Evolutionary conservation across 2,329 filamentous ascomycete genomes (phyloP).

Genomic region (Simplicillium aogashimaense): DNA sequence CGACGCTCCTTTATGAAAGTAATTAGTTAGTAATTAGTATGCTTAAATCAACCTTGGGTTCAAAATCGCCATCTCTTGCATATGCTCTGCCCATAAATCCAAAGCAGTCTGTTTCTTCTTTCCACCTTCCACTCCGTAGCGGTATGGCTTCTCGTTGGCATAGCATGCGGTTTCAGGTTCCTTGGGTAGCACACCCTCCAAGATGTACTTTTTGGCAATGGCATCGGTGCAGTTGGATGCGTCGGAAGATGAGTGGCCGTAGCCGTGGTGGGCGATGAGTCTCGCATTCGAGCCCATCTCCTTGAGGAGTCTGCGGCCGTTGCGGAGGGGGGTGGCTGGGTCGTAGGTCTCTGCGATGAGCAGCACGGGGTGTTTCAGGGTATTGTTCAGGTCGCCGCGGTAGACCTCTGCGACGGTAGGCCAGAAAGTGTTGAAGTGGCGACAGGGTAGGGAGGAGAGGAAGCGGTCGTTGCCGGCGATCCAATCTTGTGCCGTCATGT

Average conservation of each 20-base stretch:
- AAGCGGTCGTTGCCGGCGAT: conserved; percentile 37
- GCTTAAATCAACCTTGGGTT: too few relatives aligned
- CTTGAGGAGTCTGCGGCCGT: conserved; percentile 29
- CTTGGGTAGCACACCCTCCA: conserved; percentile 28
- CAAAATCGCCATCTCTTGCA: background rate
- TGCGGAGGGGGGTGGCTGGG: conserved; percentile 37
- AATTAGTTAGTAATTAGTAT: background rate
- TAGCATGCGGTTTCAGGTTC: conserved; percentile 33
- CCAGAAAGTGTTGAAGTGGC: conserved; percentile 34
- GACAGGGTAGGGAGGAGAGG: conserved; percentile 32
- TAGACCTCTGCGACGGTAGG: conserved; percentile 34
- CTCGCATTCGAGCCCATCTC: conserved; percentile 40
- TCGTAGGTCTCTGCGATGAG: conserved; percentile 40
- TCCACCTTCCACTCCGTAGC: conserved; percentile 18
- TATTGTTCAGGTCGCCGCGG: conserved; percentile 32
- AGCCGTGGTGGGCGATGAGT: conserved; percentile 37
- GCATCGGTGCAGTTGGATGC: conserved; percentile 33
- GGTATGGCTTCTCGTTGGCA: conserved; percentile 37
- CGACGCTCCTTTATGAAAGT: background rate
- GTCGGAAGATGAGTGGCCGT: conserved; percentile 37
- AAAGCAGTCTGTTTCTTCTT: background rate
- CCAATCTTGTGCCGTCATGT: conserved; percentile 35
- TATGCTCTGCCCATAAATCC: background rate
- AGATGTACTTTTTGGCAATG: conserved; percentile 27
- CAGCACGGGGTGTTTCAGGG: conserved; percentile 31